Conservation (phyloP, 768 basidiomycete species). For the Leccinum fibrillosum region DNA sequence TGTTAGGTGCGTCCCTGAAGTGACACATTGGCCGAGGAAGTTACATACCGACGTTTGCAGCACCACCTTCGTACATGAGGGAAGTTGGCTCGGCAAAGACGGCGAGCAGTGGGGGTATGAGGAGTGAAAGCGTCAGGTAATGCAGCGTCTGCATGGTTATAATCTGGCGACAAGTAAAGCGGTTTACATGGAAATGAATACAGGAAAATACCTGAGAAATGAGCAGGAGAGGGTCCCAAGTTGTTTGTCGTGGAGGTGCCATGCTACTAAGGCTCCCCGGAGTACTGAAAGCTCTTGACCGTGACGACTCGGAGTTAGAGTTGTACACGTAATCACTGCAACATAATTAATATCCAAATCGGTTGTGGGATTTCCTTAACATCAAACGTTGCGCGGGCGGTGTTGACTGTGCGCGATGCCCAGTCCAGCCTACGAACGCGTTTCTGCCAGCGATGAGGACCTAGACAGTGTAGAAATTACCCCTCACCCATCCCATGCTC, state of each 20-base stretch:
- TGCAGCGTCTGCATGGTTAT: conserved; percentile 91
- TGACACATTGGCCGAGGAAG: not conserved
- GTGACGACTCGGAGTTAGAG: not conserved
- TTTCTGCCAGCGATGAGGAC: conserved; percentile 26
- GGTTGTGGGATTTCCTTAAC: not conserved
- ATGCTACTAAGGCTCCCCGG: conserved; percentile 18
- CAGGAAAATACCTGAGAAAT: conserved; percentile 67
- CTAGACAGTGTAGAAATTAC: conserved; percentile 13
- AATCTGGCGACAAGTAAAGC: conserved; percentile 52
- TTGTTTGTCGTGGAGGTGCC: conserved; percentile 42
- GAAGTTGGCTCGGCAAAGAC: conserved; percentile 72
- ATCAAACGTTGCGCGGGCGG: not conserved
- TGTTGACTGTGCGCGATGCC: conserved; percentile 22
- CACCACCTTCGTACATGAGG: conserved; percentile 71
- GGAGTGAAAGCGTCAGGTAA: conserved; percentile 82
- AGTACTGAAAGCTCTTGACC: not conserved
- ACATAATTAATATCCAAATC: conserved; percentile 9
- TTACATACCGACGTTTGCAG: conserved; percentile 69
- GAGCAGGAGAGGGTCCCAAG: conserved; percentile 89
- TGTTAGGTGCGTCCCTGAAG: not conserved
- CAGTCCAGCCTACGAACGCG: conserved; percentile 27
- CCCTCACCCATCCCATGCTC: conserved; percentile 3
- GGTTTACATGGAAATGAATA: not conserved
- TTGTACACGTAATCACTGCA: conserved; percentile 12
- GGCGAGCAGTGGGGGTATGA: conserved; percentile 76